phyloP scores from a whole-genome alignment of 2,329 filamentous ascomycete genomes.

The Pseudocercospora crystallina region DNA sequence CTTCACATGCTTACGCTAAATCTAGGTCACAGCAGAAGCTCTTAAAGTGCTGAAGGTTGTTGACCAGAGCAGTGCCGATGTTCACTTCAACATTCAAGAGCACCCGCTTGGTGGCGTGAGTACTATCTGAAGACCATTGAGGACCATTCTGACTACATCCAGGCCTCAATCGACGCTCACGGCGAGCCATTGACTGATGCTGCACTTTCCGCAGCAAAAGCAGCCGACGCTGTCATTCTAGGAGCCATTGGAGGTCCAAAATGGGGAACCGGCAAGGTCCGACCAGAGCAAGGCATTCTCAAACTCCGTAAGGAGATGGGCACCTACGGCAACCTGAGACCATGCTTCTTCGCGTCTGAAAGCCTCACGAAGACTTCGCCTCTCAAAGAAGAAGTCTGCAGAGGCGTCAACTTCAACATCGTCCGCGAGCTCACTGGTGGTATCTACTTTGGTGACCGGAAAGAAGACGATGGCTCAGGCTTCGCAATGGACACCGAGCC shows the following conservation, averaged over 20 bases:
- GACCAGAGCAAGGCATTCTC: conserved; percentile 90
- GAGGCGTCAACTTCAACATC: conserved; percentile 87
- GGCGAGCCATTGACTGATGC: conserved; percentile 78
- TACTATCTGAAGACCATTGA: conserved; percentile 29
- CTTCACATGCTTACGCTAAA: conserved; percentile 14
- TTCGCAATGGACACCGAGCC: conserved; percentile 81
- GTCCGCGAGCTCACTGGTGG: conserved; percentile 89
- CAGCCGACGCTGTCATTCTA: conserved; percentile 84
- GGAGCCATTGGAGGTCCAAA: conserved; percentile 95
- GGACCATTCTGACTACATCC: conserved; percentile 10
- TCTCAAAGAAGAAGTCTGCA: conserved; percentile 80
- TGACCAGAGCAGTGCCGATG: conserved; percentile 67
- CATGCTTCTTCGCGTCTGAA: conserved; percentile 92
- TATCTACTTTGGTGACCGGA: conserved; percentile 91
- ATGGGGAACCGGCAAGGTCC: conserved; percentile 88
- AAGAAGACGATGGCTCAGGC: conserved; percentile 74
- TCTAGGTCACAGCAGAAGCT: conserved; percentile 75
- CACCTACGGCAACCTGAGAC: conserved; percentile 92
- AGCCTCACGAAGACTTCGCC: conserved; percentile 81
- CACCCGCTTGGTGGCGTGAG: conserved; percentile 89
- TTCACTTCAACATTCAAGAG: conserved; percentile 85
- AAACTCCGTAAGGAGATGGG: conserved; percentile 88
- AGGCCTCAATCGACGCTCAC: conserved; percentile 86
- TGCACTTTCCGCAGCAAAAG: conserved; percentile 78
- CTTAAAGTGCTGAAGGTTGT: conserved; percentile 84